Conservation (phyloP, 176 grass and related monocot genomes). For the Hordeum vulgare region MorexV3_pseudomolecules_assembly NC_058523.1:407942599-407943098, state of each 20-base stretch:
- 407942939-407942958: too few species aligned
- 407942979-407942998: neutral
- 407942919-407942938: neutral
- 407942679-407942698: constrained; percentile 10
- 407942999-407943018: neutral
- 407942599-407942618: too few species aligned
- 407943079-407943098: neutral
- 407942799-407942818: neutral
- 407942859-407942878: neutral
- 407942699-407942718: neutral
- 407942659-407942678: neutral
- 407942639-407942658: neutral
- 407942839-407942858: neutral
- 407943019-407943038: neutral
- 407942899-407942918: too few species aligned
- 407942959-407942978: neutral
- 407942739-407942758: neutral
- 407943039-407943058: neutral
- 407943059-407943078: too few species aligned
- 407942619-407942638: too few species aligned
- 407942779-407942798: neutral
- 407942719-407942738: neutral
- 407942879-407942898: too few species aligned
- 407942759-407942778: neutral
- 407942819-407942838: neutral